A percentile compares a stretch with the other conserved stretches of the same genome.
phyloP scores from a whole-genome alignment of 345 rosid genomes.

The Arabis alpina region DNA sequence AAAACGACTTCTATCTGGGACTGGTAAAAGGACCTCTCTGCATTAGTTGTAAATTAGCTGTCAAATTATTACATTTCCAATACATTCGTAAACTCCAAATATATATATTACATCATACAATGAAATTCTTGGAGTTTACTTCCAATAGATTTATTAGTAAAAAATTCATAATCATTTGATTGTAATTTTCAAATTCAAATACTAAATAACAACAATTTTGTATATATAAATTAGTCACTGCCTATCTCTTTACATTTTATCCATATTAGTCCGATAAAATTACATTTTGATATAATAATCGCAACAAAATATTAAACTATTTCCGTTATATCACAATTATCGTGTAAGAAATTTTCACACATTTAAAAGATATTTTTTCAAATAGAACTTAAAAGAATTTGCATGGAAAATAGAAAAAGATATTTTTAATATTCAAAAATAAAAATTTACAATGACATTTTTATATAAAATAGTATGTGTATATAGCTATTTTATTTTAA shows the following conservation, averaged over 20 bases:
- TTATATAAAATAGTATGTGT: neutral
- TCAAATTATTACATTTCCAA: constrained; percentile 9
- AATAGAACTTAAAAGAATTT: no score
- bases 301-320: neutral
- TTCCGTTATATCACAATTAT: no score
- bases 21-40: constrained; percentile 38
- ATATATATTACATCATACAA: constrained; percentile 4
- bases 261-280: no score
- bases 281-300: no score
- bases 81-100: constrained; percentile 22
- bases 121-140: constrained; percentile 13
- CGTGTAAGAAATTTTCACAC: no score
- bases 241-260: neutral
- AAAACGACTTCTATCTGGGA: constrained; percentile 46
- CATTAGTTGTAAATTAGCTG: constrained; percentile 46
- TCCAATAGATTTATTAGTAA: neutral
- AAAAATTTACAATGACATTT: no score
- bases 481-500: no score
- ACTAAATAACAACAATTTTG: neutral
- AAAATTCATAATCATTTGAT: neutral
- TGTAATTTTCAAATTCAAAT: neutral
- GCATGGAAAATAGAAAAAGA: no score
- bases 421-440: no score
- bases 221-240: neutral
- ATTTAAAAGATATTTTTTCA: no score